Evolutionary conservation across 164 flowering plant species (phyloP).

Genomic region (Saururus chinensis): DNA sequence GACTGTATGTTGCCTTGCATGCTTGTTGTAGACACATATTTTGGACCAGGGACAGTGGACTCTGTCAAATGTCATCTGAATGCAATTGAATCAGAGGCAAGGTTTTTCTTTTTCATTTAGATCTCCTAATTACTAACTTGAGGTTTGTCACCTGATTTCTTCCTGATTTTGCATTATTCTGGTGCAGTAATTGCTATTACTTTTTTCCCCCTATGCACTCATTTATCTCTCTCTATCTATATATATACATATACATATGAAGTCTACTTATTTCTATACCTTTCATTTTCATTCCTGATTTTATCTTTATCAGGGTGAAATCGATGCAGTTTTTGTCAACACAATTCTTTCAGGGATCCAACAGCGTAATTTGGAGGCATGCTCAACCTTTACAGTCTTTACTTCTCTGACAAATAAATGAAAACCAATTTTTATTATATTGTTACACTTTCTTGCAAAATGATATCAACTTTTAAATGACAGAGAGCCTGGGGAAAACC

Average conservation of each 20-base stretch:
- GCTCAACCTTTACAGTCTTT: conserved; percentile 7
- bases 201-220: too few relatives aligned
- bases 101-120: conserved; percentile 1
- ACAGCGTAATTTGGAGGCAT: conserved; percentile 89
- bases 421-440: not conserved
- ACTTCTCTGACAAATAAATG: too few relatives aligned
- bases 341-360: conserved; percentile 67
- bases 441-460: not conserved
- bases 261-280: not conserved
- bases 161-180: too few relatives aligned
- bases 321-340: conserved; percentile 90
- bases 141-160: not conserved
- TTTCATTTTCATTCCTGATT: not conserved
- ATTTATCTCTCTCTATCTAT: too few relatives aligned
- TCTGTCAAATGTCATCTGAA: conserved; percentile 61
- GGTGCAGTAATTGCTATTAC: too few relatives aligned
- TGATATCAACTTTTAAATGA: conserved; percentile 2
- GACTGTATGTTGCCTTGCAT: not conserved
- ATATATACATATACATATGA: too few relatives aligned
- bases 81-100: conserved; percentile 58
- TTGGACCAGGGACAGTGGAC: conserved; percentile 82
- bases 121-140: not conserved
- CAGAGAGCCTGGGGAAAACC: conserved; percentile 80
- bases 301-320: conserved; percentile 35
- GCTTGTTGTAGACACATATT: conserved; percentile 54